Evolutionary conservation across 208 protist species (phyloP), one percentile per base, ranked within the genome.

Genomic region (Wallacemonas sp.): DNA sequence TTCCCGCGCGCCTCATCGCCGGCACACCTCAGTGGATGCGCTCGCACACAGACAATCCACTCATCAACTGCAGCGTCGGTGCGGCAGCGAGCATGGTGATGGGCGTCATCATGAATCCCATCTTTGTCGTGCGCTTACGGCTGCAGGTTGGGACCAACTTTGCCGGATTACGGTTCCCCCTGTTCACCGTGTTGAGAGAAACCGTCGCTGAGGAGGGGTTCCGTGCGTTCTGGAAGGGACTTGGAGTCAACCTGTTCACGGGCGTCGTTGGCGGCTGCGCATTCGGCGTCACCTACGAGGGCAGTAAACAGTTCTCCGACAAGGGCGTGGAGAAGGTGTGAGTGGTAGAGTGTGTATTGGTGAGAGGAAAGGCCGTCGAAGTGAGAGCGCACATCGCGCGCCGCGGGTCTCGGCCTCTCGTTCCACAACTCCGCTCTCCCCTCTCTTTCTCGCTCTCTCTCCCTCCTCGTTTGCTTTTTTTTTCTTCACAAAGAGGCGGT

Each of bases 221-320:
- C 30, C 71, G 73, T 4, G 87, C 84, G 6, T 62, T 90, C 50
- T 91, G 73, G 72, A 90, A 91, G 58, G 87, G 87, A 0, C 50
- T 93, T 0, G 79, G 77, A 17, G 73, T 76, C 13, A 93, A 93
- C 53, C 58, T 93, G 22, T 73, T 91, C 33, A 74, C 89, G 17
- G 78, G 64, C 8, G 73, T 79, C 22, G 42, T 90, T 22, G 87
- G 84, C 24, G 87, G 87, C 15, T 86, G 76, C 33, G 82, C 80
- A 1, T 93, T 93, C 66, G 87, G 84, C 22, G 61, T 87, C 60
- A 87, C 84, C 12, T 93, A 93, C 64, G 87, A 93, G 64, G 84
- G 82, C 59, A 79, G 79, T 1, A 90, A 89, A 58, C 63, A 91
- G 63, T 79, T 93, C 46, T 91, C 87, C 8, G 87, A 93, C 64